A percentile compares a stretch with the other conserved stretches of the same genome.
phyloP scores from a whole-genome alignment of 345 rosid species.

The Pugionium dolabratum region DNA sequence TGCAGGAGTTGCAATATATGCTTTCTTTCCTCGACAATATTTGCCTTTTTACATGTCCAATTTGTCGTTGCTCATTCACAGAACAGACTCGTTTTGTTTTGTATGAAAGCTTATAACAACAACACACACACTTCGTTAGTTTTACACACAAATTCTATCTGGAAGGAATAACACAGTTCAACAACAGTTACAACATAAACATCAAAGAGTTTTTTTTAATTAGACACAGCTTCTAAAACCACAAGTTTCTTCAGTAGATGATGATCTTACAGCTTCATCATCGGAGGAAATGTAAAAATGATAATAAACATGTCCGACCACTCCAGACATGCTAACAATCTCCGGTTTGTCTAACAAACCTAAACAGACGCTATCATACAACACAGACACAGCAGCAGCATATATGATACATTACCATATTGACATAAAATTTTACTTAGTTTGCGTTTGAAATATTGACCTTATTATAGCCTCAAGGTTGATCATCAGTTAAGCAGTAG shows the following conservation, averaged over 20 bases:
- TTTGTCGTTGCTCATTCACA: conserved; percentile 10
- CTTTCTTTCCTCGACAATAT: conserved; percentile 24
- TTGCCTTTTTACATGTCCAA: not conserved
- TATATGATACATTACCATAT: conserved; percentile 2
- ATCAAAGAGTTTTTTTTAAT: conserved; percentile 1
- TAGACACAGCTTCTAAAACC: not conserved
- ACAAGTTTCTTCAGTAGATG: conserved; percentile 17
- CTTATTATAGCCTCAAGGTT: not conserved
- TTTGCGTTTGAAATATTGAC: too few species aligned
- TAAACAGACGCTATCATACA: conserved; percentile 23
- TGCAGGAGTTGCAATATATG: conserved; percentile 94
- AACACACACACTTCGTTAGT: not conserved
- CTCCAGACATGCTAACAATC: conserved; percentile 16
- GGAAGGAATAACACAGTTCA: not conserved
- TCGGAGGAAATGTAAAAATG: not conserved
- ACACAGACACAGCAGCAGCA: conserved; percentile 13
- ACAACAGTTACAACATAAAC: not conserved
- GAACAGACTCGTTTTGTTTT: not conserved
- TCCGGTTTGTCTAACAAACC: conserved; percentile 26
- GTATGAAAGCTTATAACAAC: not conserved
- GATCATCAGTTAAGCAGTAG: conserved; percentile 25
- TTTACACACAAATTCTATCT: conserved; percentile 7
- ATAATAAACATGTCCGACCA: conserved; percentile 16
- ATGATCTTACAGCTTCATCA: not conserved
- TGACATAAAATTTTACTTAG: not conserved